phyloP scores from a whole-genome alignment of 192 early-diverging fungal species.

The Diversispora eburnea region DNA sequence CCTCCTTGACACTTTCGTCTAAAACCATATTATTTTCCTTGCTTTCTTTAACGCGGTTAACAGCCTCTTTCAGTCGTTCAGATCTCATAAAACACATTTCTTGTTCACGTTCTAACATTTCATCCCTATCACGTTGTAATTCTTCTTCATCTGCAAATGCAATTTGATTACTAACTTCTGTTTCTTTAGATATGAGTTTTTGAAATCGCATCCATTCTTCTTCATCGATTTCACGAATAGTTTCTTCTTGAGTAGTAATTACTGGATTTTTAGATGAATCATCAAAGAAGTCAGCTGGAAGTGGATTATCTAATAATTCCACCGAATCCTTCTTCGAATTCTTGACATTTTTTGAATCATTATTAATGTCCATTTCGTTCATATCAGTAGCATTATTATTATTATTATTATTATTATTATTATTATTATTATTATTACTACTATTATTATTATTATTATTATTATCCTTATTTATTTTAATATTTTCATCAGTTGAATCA shows the following conservation, averaged over 20 bases:
- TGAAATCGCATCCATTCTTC: constrained; percentile 26
- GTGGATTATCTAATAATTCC: not conserved
- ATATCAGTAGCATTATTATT: no score
- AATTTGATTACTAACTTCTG: constrained; percentile 26
- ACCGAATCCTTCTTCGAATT: no score
- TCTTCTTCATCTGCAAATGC: constrained; percentile 28
- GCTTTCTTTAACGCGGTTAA: constrained; percentile 4
- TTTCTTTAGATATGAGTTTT: constrained; percentile 29
- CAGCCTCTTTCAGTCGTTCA: constrained; percentile 22
- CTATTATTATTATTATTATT: no score
- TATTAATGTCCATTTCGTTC: no score
- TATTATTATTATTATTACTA: no score
- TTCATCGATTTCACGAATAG: constrained; percentile 10
- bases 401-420: no score
- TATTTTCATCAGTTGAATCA: no score
- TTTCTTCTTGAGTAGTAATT: not conserved
- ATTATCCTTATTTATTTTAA: no score
- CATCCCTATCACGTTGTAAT: constrained; percentile 28
- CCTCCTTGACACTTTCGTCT: not conserved
- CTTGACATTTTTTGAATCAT: no score
- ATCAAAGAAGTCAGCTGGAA: constrained; percentile 29
- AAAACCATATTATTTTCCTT: constrained; percentile 1
- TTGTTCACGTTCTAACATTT: constrained; percentile 29
- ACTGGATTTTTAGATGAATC: not conserved
- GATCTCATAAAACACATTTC: constrained; percentile 27